phyloP scores from a whole-genome alignment of 169 alveolate genomes.

The Babesia sp. region DNA sequence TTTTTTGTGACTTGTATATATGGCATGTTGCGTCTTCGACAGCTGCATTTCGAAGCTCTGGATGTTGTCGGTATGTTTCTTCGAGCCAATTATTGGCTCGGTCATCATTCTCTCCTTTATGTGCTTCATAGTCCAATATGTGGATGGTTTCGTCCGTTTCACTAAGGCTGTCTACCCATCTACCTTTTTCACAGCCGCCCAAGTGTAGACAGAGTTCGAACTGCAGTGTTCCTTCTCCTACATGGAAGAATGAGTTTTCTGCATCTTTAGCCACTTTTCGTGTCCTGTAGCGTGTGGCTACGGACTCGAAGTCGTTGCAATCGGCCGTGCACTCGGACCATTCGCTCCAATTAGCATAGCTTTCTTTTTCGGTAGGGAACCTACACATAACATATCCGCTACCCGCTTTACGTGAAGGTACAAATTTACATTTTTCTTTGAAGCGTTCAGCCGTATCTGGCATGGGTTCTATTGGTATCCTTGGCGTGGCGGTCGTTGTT shows the following conservation, averaged over 20 bases:
- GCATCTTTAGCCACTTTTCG: background rate
- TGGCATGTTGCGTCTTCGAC: slow-evolving; percentile 22
- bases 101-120: background rate
- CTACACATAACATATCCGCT: slow-evolving; percentile 70
- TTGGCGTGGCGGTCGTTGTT: background rate
- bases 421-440: slow-evolving; percentile 35
- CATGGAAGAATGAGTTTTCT: background rate
- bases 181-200: slow-evolving; percentile 34
- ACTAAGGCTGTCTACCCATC: slow-evolving; percentile 23
- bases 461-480: background rate
- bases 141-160: slow-evolving; percentile 9
- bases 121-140: slow-evolving; percentile 12
- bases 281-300: slow-evolving; percentile 51
- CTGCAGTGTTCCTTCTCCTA: slow-evolving; percentile 44
- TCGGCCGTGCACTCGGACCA: slow-evolving; percentile 68
- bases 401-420: slow-evolving; percentile 30
- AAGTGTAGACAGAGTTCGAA: slow-evolving; percentile 48
- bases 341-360: slow-evolving; percentile 67
- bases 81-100: slow-evolving; percentile 14
- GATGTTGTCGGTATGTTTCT: slow-evolving; percentile 35
- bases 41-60: slow-evolving; percentile 24
- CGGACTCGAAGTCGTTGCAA: slow-evolving; percentile 57
- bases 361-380: slow-evolving; percentile 33
- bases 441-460: slow-evolving; percentile 1
- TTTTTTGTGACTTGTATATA: slow-evolving; percentile 20